phyloP scores from a whole-genome alignment of 805 yeast genomes.

The Ogataea sp. region DNA sequence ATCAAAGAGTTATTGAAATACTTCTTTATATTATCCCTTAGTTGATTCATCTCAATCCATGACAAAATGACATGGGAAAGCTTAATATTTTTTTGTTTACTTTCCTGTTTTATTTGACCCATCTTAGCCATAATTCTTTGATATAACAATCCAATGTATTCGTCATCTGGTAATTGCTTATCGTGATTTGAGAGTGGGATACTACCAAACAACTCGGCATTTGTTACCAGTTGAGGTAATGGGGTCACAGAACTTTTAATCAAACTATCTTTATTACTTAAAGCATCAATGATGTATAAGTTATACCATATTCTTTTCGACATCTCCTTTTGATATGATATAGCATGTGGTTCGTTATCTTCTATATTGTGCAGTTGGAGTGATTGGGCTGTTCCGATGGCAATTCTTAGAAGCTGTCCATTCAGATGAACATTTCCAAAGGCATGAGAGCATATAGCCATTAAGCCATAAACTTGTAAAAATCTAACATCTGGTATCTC shows the following conservation, averaged over 20 bases:
- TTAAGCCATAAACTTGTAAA: conserved; percentile 15
- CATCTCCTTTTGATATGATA: conserved; percentile 12
- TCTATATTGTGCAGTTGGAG: conserved; percentile 8
- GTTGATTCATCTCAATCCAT: conserved; percentile 8
- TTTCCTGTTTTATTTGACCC: conserved; percentile 14
- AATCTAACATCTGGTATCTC: conserved; percentile 17
- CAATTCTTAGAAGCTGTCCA: conserved; percentile 10
- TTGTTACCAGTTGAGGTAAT: conserved; percentile 12
- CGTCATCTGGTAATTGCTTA: conserved; percentile 8
- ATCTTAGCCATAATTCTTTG: conserved; percentile 14
- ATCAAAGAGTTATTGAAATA: conserved; percentile 5
- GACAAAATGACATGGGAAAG: conserved; percentile 4
- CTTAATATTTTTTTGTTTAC: conserved; percentile 5
- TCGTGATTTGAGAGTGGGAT: too few species aligned
- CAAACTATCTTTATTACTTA: conserved; percentile 15
- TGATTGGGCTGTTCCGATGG: conserved; percentile 12
- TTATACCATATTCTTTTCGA: conserved; percentile 17
- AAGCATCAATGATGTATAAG: conserved; percentile 16
- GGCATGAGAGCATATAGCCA: conserved; percentile 17
- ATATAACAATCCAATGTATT: conserved; percentile 13
- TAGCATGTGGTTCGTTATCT: neutral
- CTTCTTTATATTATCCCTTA: conserved; percentile 6
- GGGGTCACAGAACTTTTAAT: conserved; percentile 12
- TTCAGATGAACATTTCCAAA: conserved; percentile 17
- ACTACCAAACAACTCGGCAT: conserved; percentile 7